Evolutionary conservation across 1,139 yeast genomes (phyloP).

Genomic region (Suhomyces bolitotheri): DNA sequence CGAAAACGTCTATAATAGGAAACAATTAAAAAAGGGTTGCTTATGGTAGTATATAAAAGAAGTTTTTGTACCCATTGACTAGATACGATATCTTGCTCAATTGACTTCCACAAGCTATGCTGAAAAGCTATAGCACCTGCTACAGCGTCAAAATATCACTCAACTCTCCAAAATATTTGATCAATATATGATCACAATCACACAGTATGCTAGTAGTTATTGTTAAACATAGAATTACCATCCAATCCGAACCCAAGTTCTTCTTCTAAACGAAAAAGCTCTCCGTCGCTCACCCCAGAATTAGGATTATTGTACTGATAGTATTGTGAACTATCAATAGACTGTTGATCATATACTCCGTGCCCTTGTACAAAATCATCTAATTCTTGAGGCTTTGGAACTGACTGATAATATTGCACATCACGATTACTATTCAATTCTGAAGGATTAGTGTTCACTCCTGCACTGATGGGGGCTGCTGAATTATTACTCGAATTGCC

Average conservation of each 20-base stretch:
- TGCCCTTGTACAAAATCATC: conserved; percentile 38
- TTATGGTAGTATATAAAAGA: too few species aligned
- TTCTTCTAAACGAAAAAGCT: conserved; percentile 44
- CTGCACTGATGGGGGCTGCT: conserved; percentile 24
- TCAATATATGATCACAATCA: too few species aligned
- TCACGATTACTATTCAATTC: conserved; percentile 23
- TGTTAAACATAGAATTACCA: conserved; percentile 33
- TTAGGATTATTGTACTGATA: conserved; percentile 8
- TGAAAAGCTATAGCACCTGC: too few species aligned
- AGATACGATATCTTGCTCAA: too few species aligned
- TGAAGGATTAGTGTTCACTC: conserved; percentile 34
- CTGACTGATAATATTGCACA: conserved; percentile 35
- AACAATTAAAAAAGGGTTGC: too few species aligned
- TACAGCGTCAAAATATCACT: not conserved
- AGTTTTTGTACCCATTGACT: too few species aligned
- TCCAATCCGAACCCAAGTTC: conserved; percentile 51
- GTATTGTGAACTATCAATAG: conserved; percentile 14
- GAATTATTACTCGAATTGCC: conserved; percentile 10
- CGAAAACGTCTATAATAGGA: conserved; percentile 1
- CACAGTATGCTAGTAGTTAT: conserved; percentile 9
- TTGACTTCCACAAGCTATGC: too few species aligned
- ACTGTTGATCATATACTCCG: conserved; percentile 11
- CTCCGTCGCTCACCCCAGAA: conserved; percentile 19
- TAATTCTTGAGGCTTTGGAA: conserved; percentile 51
- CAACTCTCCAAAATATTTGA: not conserved